phyloP scores from a whole-genome alignment of 306 rosid species.

The Chamaecrista fasciculata region DNA sequence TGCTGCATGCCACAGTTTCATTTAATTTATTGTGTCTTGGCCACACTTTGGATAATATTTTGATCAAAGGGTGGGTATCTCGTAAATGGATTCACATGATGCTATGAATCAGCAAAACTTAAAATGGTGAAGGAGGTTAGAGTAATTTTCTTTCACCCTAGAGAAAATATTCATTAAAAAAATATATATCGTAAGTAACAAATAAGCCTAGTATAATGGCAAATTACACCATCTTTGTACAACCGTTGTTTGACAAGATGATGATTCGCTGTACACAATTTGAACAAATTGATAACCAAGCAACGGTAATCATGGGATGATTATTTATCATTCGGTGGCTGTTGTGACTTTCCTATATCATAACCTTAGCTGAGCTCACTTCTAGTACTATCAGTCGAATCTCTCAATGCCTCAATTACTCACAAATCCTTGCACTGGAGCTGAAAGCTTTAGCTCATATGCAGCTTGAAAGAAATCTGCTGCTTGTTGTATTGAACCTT shows the following conservation, averaged over 20 bases:
- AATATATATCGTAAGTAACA: background rate
- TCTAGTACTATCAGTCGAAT: constrained; percentile 3
- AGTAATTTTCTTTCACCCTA: constrained; percentile 2
- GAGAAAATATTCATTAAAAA: background rate
- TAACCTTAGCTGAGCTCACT: constrained; percentile 4
- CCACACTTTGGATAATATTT: background rate
- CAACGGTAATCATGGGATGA: constrained; percentile 10
- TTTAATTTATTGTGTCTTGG: background rate
- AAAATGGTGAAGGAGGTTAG: background rate
- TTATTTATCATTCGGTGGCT: constrained; percentile 14
- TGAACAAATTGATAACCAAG: constrained; percentile 25
- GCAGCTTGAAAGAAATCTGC: constrained; percentile 87
- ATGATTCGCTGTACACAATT: constrained; percentile 42
- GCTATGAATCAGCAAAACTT: constrained; percentile 2
- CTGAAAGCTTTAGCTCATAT: constrained; percentile 60
- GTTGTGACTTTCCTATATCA: background rate
- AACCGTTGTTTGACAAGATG: background rate
- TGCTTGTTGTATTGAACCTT: constrained; percentile 68
- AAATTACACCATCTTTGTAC: background rate
- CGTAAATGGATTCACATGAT: background rate
- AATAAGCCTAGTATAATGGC: background rate
- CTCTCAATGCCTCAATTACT: constrained; percentile 19
- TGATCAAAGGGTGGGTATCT: background rate
- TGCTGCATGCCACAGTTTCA: background rate
- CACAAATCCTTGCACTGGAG: constrained; percentile 63